Base-by-base conservation (phyloP, 2,329 filamentous ascomycete species). In the Septoria petroselini region DNA sequence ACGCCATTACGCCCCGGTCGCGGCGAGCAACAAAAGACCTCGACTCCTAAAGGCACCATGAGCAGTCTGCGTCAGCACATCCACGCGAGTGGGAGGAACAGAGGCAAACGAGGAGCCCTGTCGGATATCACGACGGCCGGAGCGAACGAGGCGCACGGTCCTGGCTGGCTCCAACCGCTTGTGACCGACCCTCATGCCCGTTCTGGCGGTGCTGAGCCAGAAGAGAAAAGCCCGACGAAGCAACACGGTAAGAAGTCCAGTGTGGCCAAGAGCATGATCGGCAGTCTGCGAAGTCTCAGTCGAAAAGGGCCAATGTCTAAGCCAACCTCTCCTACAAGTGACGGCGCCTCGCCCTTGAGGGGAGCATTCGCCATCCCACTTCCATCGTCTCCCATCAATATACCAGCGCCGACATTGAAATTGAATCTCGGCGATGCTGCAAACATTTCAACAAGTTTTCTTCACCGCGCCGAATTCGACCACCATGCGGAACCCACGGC, bases 311-410 rank as follows among this genome's bases (percentile, higher is more conserved):
- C 48, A 25, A 29, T 47, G 44, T 54, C 57, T 15, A 48, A 41
- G 17, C 50, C 25, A 54, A 50, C 41, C 30, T 23, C 18, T 14
- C 11, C 19, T 15, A 17, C 31, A 33, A 52, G 50, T 30, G 33
- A 43, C 12, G 21, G 39, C 23, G 33, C 15, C 17, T 46, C 49
- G 30, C 51, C 43, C 4, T 54, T 41, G n/a, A 56, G 50, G 27
- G 33, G 41, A 19, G 54, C 60, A 6, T 31, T 40, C 4, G 39
- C 39, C n/a, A 48, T 58, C 6, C 58, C 58, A 4, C 41, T 59
- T n/a, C 59, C 59, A 8, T 62, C 60, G 6, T 61, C 59, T 23
- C 60, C 62, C 2, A 59, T 65, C 27, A 37, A 51, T 18, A 59
- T 64, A 4, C 55, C 62, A 6, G 40, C 60, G 19, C 48, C 63